Conservation (phyloP, 257 asterid species). For the Coffea eugenioides region DNA sequence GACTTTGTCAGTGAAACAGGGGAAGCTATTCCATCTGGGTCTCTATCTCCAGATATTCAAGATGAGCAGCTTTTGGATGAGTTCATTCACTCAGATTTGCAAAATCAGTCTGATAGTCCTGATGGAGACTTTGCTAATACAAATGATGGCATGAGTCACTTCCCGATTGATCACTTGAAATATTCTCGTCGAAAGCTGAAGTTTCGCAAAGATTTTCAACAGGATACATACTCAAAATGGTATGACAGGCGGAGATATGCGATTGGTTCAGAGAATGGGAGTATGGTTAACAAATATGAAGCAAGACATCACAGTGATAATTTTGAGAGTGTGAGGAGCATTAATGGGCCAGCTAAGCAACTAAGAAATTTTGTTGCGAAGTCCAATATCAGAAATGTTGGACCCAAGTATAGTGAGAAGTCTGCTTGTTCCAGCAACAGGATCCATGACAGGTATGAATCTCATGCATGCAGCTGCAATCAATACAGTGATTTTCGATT, state of each 20-base stretch:
- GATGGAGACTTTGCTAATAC: slow-evolving; percentile 42
- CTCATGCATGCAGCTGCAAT: slow-evolving; percentile 66
- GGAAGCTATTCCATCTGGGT: slow-evolving; percentile 52
- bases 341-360: slow-evolving; percentile 50
- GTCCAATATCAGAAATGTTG: slow-evolving; percentile 57
- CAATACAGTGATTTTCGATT: slow-evolving; percentile 57
- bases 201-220: slow-evolving; percentile 55
- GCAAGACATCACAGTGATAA: slow-evolving; percentile 54
- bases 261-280: slow-evolving; percentile 47
- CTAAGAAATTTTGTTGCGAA: slow-evolving; percentile 41
- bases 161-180: slow-evolving; percentile 42
- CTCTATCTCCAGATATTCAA: slow-evolving; percentile 50
- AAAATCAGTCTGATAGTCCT: slow-evolving; percentile 44
- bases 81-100: slow-evolving; percentile 41
- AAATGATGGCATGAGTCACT: slow-evolving; percentile 45
- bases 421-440: slow-evolving; percentile 46
- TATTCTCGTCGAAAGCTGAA: slow-evolving; percentile 61
- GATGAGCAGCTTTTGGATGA: slow-evolving; percentile 52
- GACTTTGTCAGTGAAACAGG: slow-evolving; percentile 48
- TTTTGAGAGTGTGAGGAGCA: slow-evolving; percentile 49
- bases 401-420: slow-evolving; percentile 50
- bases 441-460: slow-evolving; percentile 49
- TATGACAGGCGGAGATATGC: slow-evolving; percentile 51
- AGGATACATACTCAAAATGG: slow-evolving; percentile 55
- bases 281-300: slow-evolving; percentile 45